Evolutionary conservation across 495 filamentous ascomycete genomes (phyloP), one percentile per base, ranked within the genome.

Genomic region (Peziza echinospora): DNA sequence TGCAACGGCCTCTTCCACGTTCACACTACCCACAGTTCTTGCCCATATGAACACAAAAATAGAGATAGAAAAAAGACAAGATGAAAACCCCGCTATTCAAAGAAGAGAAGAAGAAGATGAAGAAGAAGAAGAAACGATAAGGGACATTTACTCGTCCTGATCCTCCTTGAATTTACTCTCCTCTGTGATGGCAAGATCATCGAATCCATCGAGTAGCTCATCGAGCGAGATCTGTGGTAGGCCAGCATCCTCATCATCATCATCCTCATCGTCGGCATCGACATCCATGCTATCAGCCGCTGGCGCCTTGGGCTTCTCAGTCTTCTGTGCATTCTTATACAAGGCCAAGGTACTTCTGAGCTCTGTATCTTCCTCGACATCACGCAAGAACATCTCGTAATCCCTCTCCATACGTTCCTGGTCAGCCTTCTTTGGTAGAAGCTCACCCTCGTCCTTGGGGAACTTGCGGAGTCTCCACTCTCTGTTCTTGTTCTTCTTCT

Each of bases 401-500:
- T 99, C 89, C 30, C 73, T 69, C 52, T 96, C 91, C 57, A 84
- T 75, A 40, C 75, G 71, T 45, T 84, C 80, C 51, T 81, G 77
- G 59, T 96, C 87, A 44, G 82, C 66, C 60, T 84, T 81, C 62
- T 77, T 74, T 26, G 75, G 76, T 43, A 78, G 62, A 61, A 91
- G 69, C 51, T 85, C 82, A 41, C 78, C 77, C 57, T 96, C 80
- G 43, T 94, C 85, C 60, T 72, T 76, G 39, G 73, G 73, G 82
- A 97, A 91, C 54, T 87, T 83, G 75, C 81, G 85, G 55, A 97
- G 73, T 51, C 79, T 80, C 89, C 89, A 97, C 64, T 79, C 76
- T 34, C 91, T 76, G 55, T 66, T 71, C 67, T 80, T 83, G 63
- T 71, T 73, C 66, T 78, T 81, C 70, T 83, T 80, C 54, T 78